Percentiles rank a stretch among this genome's conserved stretches.
These are phyloP conservation scores for Schoenoplectus triqueter DNA, from an alignment of 202 grass and related monocot species.

Conservation along the genomic window DNA sequence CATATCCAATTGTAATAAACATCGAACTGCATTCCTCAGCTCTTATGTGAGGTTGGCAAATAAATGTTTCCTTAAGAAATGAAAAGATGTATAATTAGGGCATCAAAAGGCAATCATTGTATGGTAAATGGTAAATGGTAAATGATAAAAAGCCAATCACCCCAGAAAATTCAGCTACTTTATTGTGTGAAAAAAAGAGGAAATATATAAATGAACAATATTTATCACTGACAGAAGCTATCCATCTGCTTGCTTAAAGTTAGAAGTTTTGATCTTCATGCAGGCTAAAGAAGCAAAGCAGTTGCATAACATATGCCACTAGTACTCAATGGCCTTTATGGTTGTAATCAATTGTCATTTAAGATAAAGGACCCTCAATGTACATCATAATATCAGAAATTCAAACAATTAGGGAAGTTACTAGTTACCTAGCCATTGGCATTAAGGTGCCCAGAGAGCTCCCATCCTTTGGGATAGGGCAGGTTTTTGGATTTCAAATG, in stretches of 20 bases:
- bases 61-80: background rate
- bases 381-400: too few relatives aligned
- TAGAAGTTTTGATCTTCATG: constrained; percentile 7
- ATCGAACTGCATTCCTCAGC: constrained; percentile 9
- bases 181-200: background rate
- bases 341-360: background rate
- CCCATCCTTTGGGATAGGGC: constrained; percentile 54
- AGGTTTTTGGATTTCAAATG: constrained; percentile 50
- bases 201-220: background rate
- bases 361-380: too few relatives aligned
- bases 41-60: background rate
- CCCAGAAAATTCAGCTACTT: background rate
- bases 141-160: background rate
- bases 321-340: background rate
- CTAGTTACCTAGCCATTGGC: constrained; percentile 17
- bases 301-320: background rate
- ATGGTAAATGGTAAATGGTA: background rate
- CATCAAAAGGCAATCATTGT: background rate
- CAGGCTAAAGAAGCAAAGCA: background rate
- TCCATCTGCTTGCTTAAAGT: background rate
- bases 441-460: constrained; percentile 49
- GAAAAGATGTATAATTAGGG: background rate
- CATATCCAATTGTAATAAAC: constrained; percentile 7
- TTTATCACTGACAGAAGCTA: background rate
- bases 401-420: too few relatives aligned